Evolutionary conservation across 306 rosid species (phyloP).

Genomic region (Quercus aquifolioides): DNA sequence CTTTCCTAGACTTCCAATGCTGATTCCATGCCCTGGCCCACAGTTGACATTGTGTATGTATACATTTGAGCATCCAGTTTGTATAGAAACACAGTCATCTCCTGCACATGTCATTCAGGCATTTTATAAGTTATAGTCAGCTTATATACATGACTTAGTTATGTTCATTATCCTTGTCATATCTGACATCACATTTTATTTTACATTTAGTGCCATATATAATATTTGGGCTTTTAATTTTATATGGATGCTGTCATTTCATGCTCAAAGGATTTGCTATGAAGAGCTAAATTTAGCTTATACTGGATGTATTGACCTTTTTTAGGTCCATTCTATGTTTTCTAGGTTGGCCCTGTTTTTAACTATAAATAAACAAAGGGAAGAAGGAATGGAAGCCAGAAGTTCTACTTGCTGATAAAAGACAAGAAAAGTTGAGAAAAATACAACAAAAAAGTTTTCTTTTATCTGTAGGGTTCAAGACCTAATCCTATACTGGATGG

Average conservation of each 20-base stretch:
- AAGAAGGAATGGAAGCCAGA: conserved; percentile 10
- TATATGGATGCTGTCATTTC: neutral
- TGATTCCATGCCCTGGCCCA: conserved; percentile 98
- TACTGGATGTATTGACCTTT: neutral
- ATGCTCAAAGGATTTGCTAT: neutral
- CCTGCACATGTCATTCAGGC: conserved; percentile 45
- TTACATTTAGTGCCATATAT: neutral
- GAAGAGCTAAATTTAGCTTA: neutral
- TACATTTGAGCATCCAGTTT: conserved; percentile 89
- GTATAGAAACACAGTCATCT: conserved; percentile 90
- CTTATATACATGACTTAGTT: neutral
- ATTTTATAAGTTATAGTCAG: neutral
- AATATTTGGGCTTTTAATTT: neutral
- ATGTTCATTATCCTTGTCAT: no score
- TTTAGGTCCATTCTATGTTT: neutral
- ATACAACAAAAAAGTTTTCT: neutral
- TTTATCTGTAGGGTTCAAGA: conserved; percentile 15
- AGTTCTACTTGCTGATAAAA: conserved; percentile 9
- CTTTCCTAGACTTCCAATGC: conserved; percentile 92
- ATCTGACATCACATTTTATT: neutral
- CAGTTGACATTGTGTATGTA: conserved; percentile 86
- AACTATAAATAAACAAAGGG: neutral
- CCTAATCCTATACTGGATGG: conserved; percentile 29
- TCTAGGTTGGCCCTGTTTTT: neutral
- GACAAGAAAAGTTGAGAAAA: conserved; percentile 21